Base-by-base conservation (phyloP, 805 yeast species). In the Sporopachydermia lactativora region DNA sequence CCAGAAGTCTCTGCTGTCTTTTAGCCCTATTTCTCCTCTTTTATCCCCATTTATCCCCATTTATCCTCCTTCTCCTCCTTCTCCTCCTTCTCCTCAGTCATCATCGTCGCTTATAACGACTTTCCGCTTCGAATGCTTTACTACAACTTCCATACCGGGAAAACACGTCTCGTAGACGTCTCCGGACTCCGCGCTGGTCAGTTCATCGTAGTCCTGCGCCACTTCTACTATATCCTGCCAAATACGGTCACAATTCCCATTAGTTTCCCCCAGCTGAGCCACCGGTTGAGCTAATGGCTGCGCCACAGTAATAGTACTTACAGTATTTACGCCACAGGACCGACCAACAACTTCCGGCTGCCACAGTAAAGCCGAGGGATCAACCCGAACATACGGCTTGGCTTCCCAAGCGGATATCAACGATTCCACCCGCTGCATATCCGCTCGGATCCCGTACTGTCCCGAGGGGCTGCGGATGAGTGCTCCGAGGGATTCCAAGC, bases 281-380 rank as follows among this genome's bases (percentile, higher is more conserved):
- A n/a, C n/a, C n/a, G n/a, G n/a, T n/a, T n/a, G n/a, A n/a, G n/a
- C n/a, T n/a, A n/a, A n/a, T 8, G 31, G 31, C 31, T n/a, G 8
- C n/a, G 13, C 31, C 8, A 8, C 31, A 8, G 8, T n/a, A 24
- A 24, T 24, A 8, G 31, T 8, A 35, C 42, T 15, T 42, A 45
- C 75, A 0, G 80, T 73, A 50, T 81, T 80, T 28, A 84, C 77
- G 11, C 94, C 95, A 16, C 92, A 85, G 0, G 88, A 78, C 0
- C 92, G 89, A 0, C 94, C 94, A 50, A 75, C 70, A n/a, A 82
- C 69, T 58, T 82, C 68, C 1, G 88, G 86, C 49, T 80, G 81
- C 95, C 95, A 85, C 11, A 84, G 46, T 11, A 85, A 60, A 35
- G 66, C 65, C 0, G 62, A 60, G 3, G 74, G 69, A 36, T 76